A percentile compares a stretch with the other conserved stretches of the same genome.
Evolutionary conservation across 148 eudicot species (phyloP).

Genomic region (Talinum fruticosum): DNA sequence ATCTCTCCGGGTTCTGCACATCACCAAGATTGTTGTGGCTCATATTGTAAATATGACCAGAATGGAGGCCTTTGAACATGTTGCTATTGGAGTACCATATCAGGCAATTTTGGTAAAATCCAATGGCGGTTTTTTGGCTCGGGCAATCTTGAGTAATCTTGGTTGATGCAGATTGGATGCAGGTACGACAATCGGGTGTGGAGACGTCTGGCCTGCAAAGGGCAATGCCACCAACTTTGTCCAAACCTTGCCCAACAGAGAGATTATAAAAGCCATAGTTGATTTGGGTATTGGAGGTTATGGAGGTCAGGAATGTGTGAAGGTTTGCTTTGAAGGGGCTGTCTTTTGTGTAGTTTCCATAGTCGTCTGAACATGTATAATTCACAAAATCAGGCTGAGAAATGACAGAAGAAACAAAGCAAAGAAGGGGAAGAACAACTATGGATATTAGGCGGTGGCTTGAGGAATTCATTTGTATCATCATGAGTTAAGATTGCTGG

Average conservation of each 20-base stretch:
- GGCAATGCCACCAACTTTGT: constrained; percentile 31
- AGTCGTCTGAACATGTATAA: not conserved
- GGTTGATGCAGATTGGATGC: constrained; percentile 16
- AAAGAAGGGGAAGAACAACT: not conserved
- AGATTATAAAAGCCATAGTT: constrained; percentile 34
- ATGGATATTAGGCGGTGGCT: not conserved
- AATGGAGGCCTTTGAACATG: not conserved
- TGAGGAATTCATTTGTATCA: not conserved
- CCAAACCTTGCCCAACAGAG: constrained; percentile 23
- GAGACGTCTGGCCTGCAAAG: constrained; percentile 44
- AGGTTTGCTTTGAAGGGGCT: constrained; percentile 20
- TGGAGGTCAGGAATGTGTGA: not conserved
- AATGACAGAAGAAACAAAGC: not conserved
- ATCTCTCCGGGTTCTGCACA: not conserved
- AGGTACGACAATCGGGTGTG: constrained; percentile 23
- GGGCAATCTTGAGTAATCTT: not conserved
- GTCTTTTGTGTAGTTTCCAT: constrained; percentile 19
- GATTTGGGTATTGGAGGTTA: constrained; percentile 18
- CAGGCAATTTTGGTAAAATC: constrained; percentile 15
- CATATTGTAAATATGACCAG: fast-evolving
- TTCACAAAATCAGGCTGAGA: not conserved
- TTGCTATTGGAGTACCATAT: constrained; percentile 18
- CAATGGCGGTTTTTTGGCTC: not conserved
- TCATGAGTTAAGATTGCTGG: too few species aligned
- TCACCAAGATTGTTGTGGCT: not conserved